phyloP scores from a whole-genome alignment of 2,329 filamentous ascomycete genomes.

The Calonectria pseudoturangicola region DNA sequence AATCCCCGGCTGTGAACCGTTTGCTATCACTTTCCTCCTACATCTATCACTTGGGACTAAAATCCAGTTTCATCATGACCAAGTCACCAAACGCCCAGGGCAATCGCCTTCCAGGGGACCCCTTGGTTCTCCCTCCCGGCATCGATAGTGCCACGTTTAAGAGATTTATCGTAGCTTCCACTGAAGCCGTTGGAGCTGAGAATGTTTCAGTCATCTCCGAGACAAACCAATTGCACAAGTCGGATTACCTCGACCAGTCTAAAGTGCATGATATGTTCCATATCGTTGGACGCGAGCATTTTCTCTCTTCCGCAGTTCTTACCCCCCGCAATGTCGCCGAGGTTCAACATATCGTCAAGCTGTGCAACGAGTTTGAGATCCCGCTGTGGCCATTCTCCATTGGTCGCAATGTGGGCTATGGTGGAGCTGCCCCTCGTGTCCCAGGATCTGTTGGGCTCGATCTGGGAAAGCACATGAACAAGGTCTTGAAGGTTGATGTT shows the following conservation, averaged over 20 bases:
- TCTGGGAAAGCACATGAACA: conserved; percentile 39
- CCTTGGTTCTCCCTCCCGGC: conserved; percentile 39
- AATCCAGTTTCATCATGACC: not conserved
- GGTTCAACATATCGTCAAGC: conserved; percentile 39
- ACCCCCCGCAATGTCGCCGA: conserved; percentile 42
- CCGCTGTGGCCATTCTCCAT: conserved; percentile 49
- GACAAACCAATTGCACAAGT: conserved; percentile 30
- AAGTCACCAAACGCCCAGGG: not conserved
- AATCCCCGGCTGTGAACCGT: not conserved
- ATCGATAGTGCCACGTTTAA: conserved; percentile 30
- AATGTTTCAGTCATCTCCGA: conserved; percentile 42
- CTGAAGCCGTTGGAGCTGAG: not conserved
- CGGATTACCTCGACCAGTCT: conserved; percentile 44
- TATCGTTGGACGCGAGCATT: conserved; percentile 41
- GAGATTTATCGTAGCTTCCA: conserved; percentile 37
- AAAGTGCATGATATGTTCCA: conserved; percentile 49
- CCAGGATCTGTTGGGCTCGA: conserved; percentile 31
- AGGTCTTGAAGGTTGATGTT: conserved; percentile 39
- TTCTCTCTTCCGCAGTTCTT: conserved; percentile 45
- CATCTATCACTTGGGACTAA: not conserved
- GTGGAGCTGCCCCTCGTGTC: conserved; percentile 34
- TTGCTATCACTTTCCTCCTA: not conserved
- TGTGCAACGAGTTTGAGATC: conserved; percentile 45
- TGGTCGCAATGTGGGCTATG: conserved; percentile 40
- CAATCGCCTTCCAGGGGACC: conserved; percentile 6